Evolutionary conservation across 1,284 basidiomycete species (phyloP), one percentile per base, ranked within the genome.

Genomic region (Ceratobasidium sp.): DNA sequence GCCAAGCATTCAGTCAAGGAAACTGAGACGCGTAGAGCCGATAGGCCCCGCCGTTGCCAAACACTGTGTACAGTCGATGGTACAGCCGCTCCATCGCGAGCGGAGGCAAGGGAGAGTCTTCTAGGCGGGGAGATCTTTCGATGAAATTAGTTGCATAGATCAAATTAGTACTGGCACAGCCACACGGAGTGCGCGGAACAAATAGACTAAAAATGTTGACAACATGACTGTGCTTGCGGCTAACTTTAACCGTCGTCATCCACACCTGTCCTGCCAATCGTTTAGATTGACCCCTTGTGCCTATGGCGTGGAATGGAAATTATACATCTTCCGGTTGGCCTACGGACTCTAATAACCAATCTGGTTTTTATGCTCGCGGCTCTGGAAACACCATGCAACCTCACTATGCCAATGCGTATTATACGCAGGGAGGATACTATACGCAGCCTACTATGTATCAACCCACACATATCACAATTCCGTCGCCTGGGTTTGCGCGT

Each of bases 371-470:
- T 42, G 15, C 62, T 23, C 15, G 20, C 26, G 42, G 62, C 40
- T 68, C 66, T 10, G 48, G 66, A 38, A 80, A 80, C 56, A 83
- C 83, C 74, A 70, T 84, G 28, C 83, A 86, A 23, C 82, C 86
- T 0, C 90, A 92, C 82, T 91, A 92, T 84, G 88, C 89, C 7
- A 90, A 91, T 80, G 90, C 90, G n/a, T 90, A 90, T 62, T 81
- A 78, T 73, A 79, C 80, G 20, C 80, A 78, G 46, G 80, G 79
- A 4, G 80, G 79, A 3, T 80, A 80, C 61, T 78, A 79, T 28
- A 7, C 64, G 7, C 79, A 80, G 50, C 23, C 73, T 13, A 61
- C n/a, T 54, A 26, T 50, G 17, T 64, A 70, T 2, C 70, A 70
- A 42, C 70, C 65, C 6, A 78, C 73, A 20, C 78, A 59, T 77